Evolutionary conservation across 192 early-diverging fungal genomes (phyloP).

Genomic region (Paraglomus brasilianum): DNA sequence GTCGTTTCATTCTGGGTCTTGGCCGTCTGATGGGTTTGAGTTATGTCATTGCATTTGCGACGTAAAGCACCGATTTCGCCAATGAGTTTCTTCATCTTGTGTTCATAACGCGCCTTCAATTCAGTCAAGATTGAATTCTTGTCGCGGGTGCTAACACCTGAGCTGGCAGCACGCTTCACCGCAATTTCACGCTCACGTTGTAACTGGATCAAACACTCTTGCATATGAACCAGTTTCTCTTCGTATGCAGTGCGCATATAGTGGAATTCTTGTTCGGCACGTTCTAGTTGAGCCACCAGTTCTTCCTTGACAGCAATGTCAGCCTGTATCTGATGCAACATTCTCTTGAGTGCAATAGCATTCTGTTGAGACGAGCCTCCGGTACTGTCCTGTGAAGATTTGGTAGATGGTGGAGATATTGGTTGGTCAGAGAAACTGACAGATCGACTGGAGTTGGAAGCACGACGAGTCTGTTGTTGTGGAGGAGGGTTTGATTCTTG

Average conservation of each 20-base stretch:
- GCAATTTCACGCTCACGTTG: conserved; percentile 66
- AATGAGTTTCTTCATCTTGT: conserved; percentile 57
- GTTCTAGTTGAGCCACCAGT: conserved; percentile 55
- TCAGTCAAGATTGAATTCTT: conserved; percentile 40
- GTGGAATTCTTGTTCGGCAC: conserved; percentile 54
- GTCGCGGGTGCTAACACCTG: conserved; percentile 34
- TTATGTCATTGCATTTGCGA: conserved; percentile 56
- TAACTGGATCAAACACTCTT: conserved; percentile 53
- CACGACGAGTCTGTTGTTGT: conserved; percentile 18
- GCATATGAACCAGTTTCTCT: conserved; percentile 60
- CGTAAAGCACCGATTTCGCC: conserved; percentile 52
- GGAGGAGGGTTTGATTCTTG: conserved; percentile 13
- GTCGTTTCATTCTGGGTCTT: conserved; percentile 59
- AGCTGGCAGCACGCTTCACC: conserved; percentile 48
- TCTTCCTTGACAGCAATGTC: conserved; percentile 62
- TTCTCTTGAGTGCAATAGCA: conserved; percentile 31
- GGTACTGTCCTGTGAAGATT: conserved; percentile 26
- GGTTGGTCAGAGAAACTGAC: conserved; percentile 22
- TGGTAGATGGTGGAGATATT: background rate
- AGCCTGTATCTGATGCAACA: conserved; percentile 59
- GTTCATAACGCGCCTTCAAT: conserved; percentile 53
- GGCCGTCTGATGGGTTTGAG: conserved; percentile 45
- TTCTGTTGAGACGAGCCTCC: conserved; percentile 32
- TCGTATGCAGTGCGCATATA: conserved; percentile 67
- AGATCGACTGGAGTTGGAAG: conserved; percentile 27